A percentile compares a stretch with the other conserved stretches of the same genome.
phyloP scores from a whole-genome alignment of 495 filamentous ascomycete genomes.

The Bryoglossum gracile region DNA sequence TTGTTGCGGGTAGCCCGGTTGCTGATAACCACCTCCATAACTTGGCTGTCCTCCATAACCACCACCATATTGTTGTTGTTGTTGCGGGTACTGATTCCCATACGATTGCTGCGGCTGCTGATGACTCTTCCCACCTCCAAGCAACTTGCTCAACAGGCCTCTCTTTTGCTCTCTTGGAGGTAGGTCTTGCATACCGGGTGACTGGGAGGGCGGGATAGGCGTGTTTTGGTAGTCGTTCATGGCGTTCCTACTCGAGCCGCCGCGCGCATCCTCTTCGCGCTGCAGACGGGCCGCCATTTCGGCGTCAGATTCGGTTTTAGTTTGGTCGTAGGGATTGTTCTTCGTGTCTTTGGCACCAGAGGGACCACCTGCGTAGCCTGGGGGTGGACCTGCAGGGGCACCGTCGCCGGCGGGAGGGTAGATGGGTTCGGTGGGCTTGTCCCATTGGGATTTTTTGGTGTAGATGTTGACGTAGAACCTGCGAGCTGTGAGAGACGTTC shows the following conservation, averaged over 20 bases:
- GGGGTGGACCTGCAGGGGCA: constrained; percentile 50
- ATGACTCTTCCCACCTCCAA: constrained; percentile 18
- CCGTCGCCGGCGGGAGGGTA: constrained; percentile 36
- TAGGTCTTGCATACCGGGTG: constrained; percentile 26
- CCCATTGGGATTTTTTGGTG: constrained; percentile 86
- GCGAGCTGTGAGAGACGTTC: constrained; percentile 3
- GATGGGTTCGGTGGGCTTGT: constrained; percentile 58
- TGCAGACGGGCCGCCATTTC: constrained; percentile 69
- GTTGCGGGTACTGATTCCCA: constrained; percentile 19
- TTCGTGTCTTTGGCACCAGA: constrained; percentile 48
- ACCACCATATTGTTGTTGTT: constrained; percentile 21
- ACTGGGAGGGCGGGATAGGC: constrained; percentile 19
- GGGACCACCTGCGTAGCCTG: constrained; percentile 47
- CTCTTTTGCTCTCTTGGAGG: constrained; percentile 28
- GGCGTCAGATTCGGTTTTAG: constrained; percentile 59
- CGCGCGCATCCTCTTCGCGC: constrained; percentile 64
- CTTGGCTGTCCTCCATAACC: constrained; percentile 14
- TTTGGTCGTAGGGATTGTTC: constrained; percentile 44
- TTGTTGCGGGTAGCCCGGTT: not conserved
- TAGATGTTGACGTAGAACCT: constrained; percentile 87
- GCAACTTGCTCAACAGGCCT: constrained; percentile 44
- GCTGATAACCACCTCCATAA: constrained; percentile 10
- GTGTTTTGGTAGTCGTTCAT: constrained; percentile 24
- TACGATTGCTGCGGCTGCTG: constrained; percentile 2
- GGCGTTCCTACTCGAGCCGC: constrained; percentile 10